Evolutionary conservation across 2,329 filamentous ascomycete species (phyloP), one percentile per base, ranked within the genome.

Genomic region (Diaporthe ampelina): DNA sequence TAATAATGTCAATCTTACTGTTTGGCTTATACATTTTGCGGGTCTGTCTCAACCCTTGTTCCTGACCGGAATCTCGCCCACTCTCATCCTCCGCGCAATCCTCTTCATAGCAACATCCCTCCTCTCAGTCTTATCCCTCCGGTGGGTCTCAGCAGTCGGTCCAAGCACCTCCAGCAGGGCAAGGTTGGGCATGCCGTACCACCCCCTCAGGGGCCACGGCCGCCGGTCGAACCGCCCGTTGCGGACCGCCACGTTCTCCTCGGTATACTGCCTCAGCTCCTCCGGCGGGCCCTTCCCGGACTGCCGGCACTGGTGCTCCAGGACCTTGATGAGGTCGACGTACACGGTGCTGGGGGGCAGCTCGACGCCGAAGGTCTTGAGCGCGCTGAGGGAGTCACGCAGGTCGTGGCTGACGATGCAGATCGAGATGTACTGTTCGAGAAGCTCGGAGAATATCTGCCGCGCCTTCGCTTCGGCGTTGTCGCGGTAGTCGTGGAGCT

Each of bases 91-190:
- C 40, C 59, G 17, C 24, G 32, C 24, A n/a, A 63, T 63, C 5
- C 59, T 63, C 59, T 63, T 63, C 58, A 43, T 45, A 29, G 59
- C 59, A 21, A n/a, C 24, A 8, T 63, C 59, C 19, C 40, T 45
- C 40, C 45, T 63, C 40, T 63, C 17, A n/a, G 40, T 63, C 40
- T 63, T 63, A 8, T 48, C 40, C 2, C 59, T 40, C 59, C 59
- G 59, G 19, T 63, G 59, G 4, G 8, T 1, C 40, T 63, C 59
- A 63, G 59, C 59, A 48, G 59, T 40, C 5, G 59, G 59, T 3
- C 40, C 59, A 32, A 48, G 59, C 40, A 48, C 59, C 19, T 63
- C 59, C 10, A 63, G 59, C 40, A 63, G 40, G 1, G 59, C 13
- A 4, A 63, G 26, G 4, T 63, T 63, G 13, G 59, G 59, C 40